Conservation (phyloP, 495 filamentous ascomycete genomes). For the Echria macrotheca region DNA sequence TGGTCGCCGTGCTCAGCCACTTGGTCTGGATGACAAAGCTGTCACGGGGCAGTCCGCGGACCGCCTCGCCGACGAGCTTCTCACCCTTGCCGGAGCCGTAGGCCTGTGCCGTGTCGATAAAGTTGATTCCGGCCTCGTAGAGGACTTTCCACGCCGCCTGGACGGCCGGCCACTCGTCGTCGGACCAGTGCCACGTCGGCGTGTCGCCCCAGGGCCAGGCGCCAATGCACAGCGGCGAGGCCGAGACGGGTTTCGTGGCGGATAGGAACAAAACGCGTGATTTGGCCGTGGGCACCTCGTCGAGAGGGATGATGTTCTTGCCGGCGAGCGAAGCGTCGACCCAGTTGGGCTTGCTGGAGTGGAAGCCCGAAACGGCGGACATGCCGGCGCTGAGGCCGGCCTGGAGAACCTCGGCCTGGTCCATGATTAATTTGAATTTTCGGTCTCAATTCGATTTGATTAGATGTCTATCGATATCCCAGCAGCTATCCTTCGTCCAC, state of each 20-base stretch:
- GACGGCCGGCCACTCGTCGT: slow-evolving; percentile 27
- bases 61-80: slow-evolving; percentile 30
- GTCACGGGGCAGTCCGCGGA: slow-evolving; percentile 31
- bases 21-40: slow-evolving; percentile 10
- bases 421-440: too few relatives aligned
- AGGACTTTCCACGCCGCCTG: slow-evolving; percentile 33
- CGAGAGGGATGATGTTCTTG: background rate
- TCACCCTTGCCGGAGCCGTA: slow-evolving; percentile 40
- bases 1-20: background rate
- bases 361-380: slow-evolving; percentile 30
- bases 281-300: background rate
- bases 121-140: slow-evolving; percentile 28
- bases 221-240: slow-evolving; percentile 33
- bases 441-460: too few relatives aligned
- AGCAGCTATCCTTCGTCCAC: too few relatives aligned
- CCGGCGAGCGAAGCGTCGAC: slow-evolving; percentile 19
- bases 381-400: slow-evolving; percentile 33
- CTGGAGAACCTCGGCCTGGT: slow-evolving; percentile 35
- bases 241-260: slow-evolving; percentile 15
- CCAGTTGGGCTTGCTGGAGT: slow-evolving; percentile 25
- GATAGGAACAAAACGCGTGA: slow-evolving; percentile 14
- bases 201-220: slow-evolving; percentile 42
- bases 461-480: too few relatives aligned
- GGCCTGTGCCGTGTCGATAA: slow-evolving; percentile 38
- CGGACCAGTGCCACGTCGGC: slow-evolving; percentile 33